A percentile compares a stretch with the other conserved stretches of the same genome.
Conservation (phyloP, 192 early-diverging fungal species). For the Entomortierella beljakovae region DNA sequence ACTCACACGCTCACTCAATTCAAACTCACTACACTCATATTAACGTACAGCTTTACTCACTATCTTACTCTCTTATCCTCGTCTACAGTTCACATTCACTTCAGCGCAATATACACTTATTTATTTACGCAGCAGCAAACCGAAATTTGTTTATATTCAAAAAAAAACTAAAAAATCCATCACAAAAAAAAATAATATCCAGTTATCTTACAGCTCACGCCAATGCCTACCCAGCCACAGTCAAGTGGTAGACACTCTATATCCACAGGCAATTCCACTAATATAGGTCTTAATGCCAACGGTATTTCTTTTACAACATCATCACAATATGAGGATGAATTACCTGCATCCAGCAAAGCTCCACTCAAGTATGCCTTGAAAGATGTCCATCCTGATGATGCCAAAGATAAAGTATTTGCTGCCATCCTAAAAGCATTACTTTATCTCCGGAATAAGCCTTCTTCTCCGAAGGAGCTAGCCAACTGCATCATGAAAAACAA, state of each 20-base stretch:
- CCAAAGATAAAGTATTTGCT: constrained; percentile 87
- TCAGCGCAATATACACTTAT: too few relatives aligned
- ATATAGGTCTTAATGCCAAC: constrained; percentile 5
- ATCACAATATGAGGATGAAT: constrained; percentile 38
- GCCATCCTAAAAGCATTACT: constrained; percentile 88
- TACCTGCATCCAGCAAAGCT: constrained; percentile 37
- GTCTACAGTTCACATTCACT: too few relatives aligned
- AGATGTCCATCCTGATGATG: constrained; percentile 80
- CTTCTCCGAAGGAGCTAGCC: constrained; percentile 84
- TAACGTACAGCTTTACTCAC: too few relatives aligned
- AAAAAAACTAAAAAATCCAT: not conserved
- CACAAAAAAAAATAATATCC: not conserved
- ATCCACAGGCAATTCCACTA: constrained; percentile 10
- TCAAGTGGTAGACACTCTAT: constrained; percentile 30
- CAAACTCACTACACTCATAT: too few relatives aligned
- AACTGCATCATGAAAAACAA: constrained; percentile 82
- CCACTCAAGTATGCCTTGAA: constrained; percentile 52
- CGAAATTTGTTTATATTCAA: not conserved
- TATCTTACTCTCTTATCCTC: too few relatives aligned
- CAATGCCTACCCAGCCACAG: constrained; percentile 54
- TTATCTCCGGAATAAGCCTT: constrained; percentile 79
- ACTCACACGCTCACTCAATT: too few relatives aligned
- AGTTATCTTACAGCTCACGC: constrained; percentile 16
- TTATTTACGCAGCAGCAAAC: too few relatives aligned
- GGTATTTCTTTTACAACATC: constrained; percentile 20